Percentiles rank a stretch among this genome's conserved stretches.
These are phyloP conservation scores for Globisporangium orthogonon DNA, from an alignment of 352 stramenopile genomes.

Conservation along the genomic window DNA sequence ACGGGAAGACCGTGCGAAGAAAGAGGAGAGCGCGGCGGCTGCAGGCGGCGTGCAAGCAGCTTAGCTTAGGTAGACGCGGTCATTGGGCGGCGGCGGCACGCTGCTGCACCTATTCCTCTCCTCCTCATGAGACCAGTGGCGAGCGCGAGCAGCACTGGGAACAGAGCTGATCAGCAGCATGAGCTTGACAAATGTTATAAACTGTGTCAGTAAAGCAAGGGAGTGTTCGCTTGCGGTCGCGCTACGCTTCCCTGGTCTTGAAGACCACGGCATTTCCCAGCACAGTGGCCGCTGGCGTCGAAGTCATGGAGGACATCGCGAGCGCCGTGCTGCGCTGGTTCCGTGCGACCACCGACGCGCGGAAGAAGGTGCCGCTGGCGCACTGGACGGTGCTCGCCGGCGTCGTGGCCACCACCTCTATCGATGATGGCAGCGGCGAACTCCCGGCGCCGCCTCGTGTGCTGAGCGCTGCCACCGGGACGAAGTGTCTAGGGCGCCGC, in stretches of 20 bases:
- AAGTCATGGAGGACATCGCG: constrained; percentile 21
- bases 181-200: too few relatives aligned
- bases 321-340: constrained; percentile 60
- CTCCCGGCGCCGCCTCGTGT: constrained; percentile 26
- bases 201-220: too few relatives aligned
- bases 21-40: background rate
- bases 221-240: too few relatives aligned
- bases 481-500: constrained; percentile 71
- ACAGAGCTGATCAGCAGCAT: too few relatives aligned
- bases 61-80: background rate
- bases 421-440: background rate
- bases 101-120: background rate
- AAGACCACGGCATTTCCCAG: too few relatives aligned
- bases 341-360: constrained; percentile 25
- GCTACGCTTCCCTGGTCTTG: too few relatives aligned
- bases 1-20: constrained; percentile 23
- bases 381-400: constrained; percentile 67
- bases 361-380: constrained; percentile 47
- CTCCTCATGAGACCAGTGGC: background rate
- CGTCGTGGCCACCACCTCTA: constrained; percentile 30
- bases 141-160: constrained; percentile 5
- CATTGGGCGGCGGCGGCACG: background rate
- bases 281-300: constrained; percentile 3
- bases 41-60: constrained; percentile 1
- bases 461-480: constrained; percentile 52